Conservation (phyloP, 2,329 filamentous ascomycete genomes). For the Nemania sp. region DNA sequence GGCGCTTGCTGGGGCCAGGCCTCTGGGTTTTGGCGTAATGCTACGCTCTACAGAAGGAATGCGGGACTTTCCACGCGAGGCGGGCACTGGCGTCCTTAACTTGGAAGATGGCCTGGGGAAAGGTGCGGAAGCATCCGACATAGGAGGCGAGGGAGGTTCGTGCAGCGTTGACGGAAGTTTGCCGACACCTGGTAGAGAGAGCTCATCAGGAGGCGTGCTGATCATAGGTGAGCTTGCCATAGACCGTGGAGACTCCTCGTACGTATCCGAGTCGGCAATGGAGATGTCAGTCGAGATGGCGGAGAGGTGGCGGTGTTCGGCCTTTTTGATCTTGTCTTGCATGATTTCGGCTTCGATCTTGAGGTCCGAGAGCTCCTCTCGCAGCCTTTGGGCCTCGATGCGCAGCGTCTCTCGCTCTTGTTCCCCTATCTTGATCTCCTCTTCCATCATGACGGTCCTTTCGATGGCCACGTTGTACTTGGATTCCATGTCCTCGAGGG, state of each 20-base stretch:
- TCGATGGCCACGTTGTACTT: conserved; percentile 97
- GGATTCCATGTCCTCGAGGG: conserved; percentile 92
- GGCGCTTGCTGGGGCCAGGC: conserved; percentile 44
- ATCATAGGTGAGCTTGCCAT: conserved; percentile 90
- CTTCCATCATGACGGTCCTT: conserved; percentile 88
- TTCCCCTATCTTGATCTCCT: conserved; percentile 89
- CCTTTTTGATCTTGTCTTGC: conserved; percentile 87
- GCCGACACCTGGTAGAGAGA: conserved; percentile 56
- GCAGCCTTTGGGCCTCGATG: conserved; percentile 87
- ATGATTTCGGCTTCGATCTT: conserved; percentile 95
- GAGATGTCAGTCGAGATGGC: conserved; percentile 66
- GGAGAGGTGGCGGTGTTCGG: conserved; percentile 61
- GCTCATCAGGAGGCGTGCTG: conserved; percentile 81
- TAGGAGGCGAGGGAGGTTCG: conserved; percentile 90
- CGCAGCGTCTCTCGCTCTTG: conserved; percentile 87
- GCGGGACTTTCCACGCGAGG: conserved; percentile 52
- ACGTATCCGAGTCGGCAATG: conserved; percentile 70
- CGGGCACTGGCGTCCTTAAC: conserved; percentile 43
- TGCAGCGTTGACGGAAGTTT: conserved; percentile 66
- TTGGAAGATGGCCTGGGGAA: conserved; percentile 56
- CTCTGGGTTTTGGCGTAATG: conserved; percentile 58
- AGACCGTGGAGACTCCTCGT: conserved; percentile 78
- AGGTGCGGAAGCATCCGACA: conserved; percentile 80
- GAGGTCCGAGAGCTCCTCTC: conserved; percentile 89
- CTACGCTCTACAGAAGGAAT: conserved; percentile 60